phyloP scores from a whole-genome alignment of 2,329 filamentous ascomycete species.

The Cercospora zeae-maydis region DNA sequence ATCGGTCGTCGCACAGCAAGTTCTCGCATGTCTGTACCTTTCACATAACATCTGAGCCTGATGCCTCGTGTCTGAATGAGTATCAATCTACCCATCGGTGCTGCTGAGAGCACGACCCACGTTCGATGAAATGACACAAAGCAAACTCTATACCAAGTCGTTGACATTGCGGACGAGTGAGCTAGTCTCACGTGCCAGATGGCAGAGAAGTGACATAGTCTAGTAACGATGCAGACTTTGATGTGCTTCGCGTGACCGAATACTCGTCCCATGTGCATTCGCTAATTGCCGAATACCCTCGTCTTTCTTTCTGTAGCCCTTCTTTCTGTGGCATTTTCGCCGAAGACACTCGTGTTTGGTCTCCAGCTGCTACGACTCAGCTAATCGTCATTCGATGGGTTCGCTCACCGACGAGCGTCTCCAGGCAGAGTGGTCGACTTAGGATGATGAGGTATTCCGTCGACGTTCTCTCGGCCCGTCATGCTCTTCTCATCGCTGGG shows the following conservation, averaged over 20 bases:
- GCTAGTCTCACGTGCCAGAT: background rate
- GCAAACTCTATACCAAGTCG: background rate
- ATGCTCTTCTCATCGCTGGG: too few species aligned
- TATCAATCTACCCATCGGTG: background rate
- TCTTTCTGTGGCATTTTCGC: background rate
- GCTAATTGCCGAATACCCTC: background rate
- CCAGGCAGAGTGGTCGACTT: background rate
- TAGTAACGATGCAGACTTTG: background rate
- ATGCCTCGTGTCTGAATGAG: background rate
- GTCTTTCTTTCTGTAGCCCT: background rate
- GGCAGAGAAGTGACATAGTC: background rate
- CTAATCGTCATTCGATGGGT: background rate
- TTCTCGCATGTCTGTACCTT: background rate
- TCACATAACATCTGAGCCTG: background rate
- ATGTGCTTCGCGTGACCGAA: background rate
- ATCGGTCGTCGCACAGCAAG: background rate
- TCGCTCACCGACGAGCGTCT: background rate
- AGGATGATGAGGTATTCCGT: too few species aligned
- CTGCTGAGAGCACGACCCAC: background rate
- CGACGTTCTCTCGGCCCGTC: too few species aligned
- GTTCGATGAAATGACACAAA: background rate
- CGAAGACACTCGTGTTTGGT: background rate
- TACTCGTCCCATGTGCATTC: background rate
- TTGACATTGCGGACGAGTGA: background rate
- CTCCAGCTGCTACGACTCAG: background rate